Evolutionary conservation across 495 filamentous ascomycete genomes (phyloP).

Genomic region (Aspergillus sparsus): DNA sequence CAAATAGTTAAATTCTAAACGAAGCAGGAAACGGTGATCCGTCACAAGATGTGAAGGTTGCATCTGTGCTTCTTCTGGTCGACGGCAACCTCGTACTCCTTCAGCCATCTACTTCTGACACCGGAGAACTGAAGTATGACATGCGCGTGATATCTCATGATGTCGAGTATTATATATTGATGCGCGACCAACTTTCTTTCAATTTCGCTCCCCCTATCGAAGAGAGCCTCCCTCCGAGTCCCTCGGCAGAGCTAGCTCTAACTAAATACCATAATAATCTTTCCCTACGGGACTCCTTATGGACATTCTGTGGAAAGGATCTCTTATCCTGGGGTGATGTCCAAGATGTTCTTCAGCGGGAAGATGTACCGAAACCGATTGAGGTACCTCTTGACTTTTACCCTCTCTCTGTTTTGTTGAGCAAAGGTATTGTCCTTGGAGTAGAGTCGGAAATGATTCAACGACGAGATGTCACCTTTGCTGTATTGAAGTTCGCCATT

Average conservation of each 20-base stretch:
- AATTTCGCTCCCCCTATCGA: slow-evolving; percentile 43
- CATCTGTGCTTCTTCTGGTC: slow-evolving; percentile 90
- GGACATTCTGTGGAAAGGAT: slow-evolving; percentile 86
- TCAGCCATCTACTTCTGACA: slow-evolving; percentile 75
- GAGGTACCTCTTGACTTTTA: slow-evolving; percentile 80
- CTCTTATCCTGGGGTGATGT: slow-evolving; percentile 86
- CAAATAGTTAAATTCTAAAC: slow-evolving; percentile 22
- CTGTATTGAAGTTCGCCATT: slow-evolving; percentile 80
- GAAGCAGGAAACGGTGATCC: slow-evolving; percentile 78
- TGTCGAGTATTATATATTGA: slow-evolving; percentile 90
- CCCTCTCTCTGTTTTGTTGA: slow-evolving; percentile 80
- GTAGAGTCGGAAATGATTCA: slow-evolving; percentile 91
- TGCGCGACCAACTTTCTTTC: slow-evolving; percentile 76
- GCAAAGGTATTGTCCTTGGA: slow-evolving; percentile 85
- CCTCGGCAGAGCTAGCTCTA: slow-evolving; percentile 50
- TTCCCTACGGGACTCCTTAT: slow-evolving; percentile 81
- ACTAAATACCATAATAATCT: slow-evolving; percentile 45
- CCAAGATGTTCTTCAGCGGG: slow-evolving; percentile 73
- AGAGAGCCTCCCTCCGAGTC: slow-evolving; percentile 53
- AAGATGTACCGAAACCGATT: slow-evolving; percentile 47
- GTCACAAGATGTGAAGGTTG: slow-evolving; percentile 92
- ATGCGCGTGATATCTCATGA: slow-evolving; percentile 96
- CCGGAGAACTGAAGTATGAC: slow-evolving; percentile 88
- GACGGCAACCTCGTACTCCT: slow-evolving; percentile 94
- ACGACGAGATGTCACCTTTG: slow-evolving; percentile 84